Evolutionary conservation across 192 early-diverging fungal species (phyloP), one percentile per base, ranked within the genome.

Genomic region (Coemansia sp.): DNA sequence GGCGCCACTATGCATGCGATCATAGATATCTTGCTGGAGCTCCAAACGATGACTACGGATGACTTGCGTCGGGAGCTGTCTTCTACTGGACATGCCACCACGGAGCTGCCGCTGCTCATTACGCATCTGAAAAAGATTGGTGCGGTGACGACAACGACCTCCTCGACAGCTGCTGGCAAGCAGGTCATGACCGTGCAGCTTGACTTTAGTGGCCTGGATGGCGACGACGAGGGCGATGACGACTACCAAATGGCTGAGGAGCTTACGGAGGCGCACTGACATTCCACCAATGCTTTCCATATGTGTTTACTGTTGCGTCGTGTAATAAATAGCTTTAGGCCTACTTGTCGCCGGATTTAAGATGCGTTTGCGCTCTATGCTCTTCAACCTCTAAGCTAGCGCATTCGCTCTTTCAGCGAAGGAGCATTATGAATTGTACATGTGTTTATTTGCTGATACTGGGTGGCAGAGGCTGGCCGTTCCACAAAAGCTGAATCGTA

Each of bases 1-100:
- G 79, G 79, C 0, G 39, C 75, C 0, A 77, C 72, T 3, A 82
- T 82, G 79, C 79, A 77, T 16, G 71, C 71, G 7, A 62, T 77
- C 20, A 68, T 73, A 6, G 79, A 82, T 39, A 57, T 64, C 3
- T 39, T 82, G 42, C 47, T 77, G 33, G 79, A 82, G 26, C 64
- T 65, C 35, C 79, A 75, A 56, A 23, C 70, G 25, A 75, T 81
- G 64, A 65, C 66, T n/a, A 59, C 69, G n/a, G 78, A 81, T 4
- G 70, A 81, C 7, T 59, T 81, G 48, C 66, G 73, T 5, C 65
- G 68, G 11, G 73, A 81, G 38, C 64, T 81, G 35, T 63, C 73
- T 28, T 25, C 73, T 10, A 61, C 70, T 6, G 73, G 73, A 4
- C 78, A 81, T 18, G 62, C 73, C 7, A 72, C 73, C 13, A 56